A percentile compares a stretch with the other conserved stretches of the same genome.
Conservation (phyloP, 371 early-diverging fungal genomes). For the Enteropsectra breve region DNA sequence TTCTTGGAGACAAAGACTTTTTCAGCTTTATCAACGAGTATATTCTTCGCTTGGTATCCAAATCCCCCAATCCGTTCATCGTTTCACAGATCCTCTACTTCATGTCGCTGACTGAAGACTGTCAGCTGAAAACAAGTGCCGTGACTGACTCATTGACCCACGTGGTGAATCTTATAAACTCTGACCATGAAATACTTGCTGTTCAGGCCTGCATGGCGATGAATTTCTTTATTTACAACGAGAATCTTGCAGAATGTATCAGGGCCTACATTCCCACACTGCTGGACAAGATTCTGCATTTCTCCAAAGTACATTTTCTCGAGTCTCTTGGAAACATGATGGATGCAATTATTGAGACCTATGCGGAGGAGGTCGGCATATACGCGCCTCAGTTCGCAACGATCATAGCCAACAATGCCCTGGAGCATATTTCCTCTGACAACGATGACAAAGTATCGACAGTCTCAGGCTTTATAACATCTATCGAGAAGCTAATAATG, state of each 20-base stretch:
- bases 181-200: constrained; percentile 37
- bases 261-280: constrained; percentile 44
- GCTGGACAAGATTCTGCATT: constrained; percentile 41
- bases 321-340: constrained; percentile 52
- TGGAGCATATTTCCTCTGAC: constrained; percentile 38
- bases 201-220: constrained; percentile 55
- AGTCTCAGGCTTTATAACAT: constrained; percentile 52
- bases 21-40: constrained; percentile 34
- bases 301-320: constrained; percentile 46
- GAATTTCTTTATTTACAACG: constrained; percentile 42
- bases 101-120: constrained; percentile 27
- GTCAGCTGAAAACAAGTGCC: constrained; percentile 5
- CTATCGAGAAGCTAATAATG: constrained; percentile 45
- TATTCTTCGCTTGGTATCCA: too few species aligned
- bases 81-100: constrained; percentile 56
- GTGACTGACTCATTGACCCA: constrained; percentile 22
- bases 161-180: constrained; percentile 24
- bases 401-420: constrained; percentile 36
- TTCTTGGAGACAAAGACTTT: constrained; percentile 27
- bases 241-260: constrained; percentile 5
- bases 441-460: constrained; percentile 47
- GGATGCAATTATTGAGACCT: constrained; percentile 52
- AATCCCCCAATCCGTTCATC: constrained; percentile 36
- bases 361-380: constrained; percentile 45
- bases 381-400: constrained; percentile 55